Conservation (phyloP, 2,329 filamentous ascomycete species). For the Arthrobotrys iridis region DNA sequence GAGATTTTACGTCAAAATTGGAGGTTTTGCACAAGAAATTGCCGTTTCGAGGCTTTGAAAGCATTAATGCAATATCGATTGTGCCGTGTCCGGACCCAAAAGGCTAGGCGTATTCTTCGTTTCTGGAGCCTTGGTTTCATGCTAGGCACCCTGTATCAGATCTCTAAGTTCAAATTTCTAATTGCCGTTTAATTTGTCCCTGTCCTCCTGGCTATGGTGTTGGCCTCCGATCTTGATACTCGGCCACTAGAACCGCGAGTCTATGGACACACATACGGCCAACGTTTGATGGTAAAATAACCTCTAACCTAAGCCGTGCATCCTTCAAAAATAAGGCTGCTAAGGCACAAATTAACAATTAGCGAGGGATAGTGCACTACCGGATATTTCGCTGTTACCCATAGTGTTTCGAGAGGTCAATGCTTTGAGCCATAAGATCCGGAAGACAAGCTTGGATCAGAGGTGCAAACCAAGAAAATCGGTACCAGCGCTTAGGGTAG, state of each 20-base stretch:
- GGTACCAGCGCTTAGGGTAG: conserved; percentile 9
- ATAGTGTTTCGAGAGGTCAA: conserved; percentile 20
- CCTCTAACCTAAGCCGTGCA: conserved; percentile 31
- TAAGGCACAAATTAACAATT: conserved; percentile 40
- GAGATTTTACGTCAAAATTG: conserved; percentile 33
- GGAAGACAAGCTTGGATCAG: not conserved
- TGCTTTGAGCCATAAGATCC: conserved; percentile 17
- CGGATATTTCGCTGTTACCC: conserved; percentile 22
- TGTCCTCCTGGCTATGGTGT: conserved; percentile 33
- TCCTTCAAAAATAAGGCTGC: not conserved
- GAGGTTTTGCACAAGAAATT: conserved; percentile 10
- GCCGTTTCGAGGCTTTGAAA: not conserved
- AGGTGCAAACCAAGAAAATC: not conserved
- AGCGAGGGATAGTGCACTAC: conserved; percentile 36
- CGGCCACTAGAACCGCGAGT: not conserved
- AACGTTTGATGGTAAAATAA: conserved; percentile 18
- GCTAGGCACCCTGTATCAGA: conserved; percentile 28
- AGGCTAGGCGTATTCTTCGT: not conserved
- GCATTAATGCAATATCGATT: conserved; percentile 17
- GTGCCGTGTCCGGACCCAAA: conserved; percentile 22
- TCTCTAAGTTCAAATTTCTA: conserved; percentile 28
- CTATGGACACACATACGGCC: not conserved
- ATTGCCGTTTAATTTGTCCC: conserved; percentile 44
- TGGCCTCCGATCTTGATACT: not conserved
- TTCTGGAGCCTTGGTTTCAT: conserved; percentile 12